Conservation (phyloP, 306 rosid genomes). For the Betula pendula region DNA sequence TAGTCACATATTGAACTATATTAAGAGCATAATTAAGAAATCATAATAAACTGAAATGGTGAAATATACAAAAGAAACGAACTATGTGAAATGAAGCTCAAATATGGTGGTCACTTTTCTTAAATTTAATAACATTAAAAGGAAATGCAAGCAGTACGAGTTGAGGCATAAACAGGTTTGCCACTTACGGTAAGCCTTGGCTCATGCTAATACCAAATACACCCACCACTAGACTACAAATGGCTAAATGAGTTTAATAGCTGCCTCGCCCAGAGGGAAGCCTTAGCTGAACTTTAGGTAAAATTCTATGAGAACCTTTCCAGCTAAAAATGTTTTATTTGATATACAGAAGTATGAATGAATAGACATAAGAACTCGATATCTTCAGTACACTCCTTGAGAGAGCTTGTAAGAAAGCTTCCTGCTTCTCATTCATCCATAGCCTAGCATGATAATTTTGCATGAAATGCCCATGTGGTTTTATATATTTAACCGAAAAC, state of each 20-base stretch:
- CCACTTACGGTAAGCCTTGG: neutral
- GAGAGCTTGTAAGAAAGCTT: neutral
- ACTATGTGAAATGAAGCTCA: neutral
- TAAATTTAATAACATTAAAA: no score
- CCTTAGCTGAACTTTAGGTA: slow-evolving; percentile 8
- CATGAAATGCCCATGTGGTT: neutral
- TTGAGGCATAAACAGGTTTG: neutral
- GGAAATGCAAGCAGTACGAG: neutral
- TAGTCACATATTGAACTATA: neutral
- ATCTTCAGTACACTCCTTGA: neutral
- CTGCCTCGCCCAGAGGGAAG: neutral
- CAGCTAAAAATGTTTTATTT: neutral
- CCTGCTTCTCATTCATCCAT: slow-evolving; percentile 9
- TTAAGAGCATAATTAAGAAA: neutral
- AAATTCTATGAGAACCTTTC: neutral
- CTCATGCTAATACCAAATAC: neutral
- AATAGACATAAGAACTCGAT: neutral
- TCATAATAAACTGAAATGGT: neutral
- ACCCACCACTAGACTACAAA: slow-evolving; percentile 3
- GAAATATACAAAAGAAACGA: neutral
- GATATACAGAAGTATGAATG: slow-evolving; percentile 6
- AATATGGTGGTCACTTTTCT: no score
- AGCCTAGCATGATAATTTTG: neutral
- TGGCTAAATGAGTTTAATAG: neutral
- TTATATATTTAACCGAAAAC: neutral